phyloP scores from a whole-genome alignment of 805 yeast species.

The Candida sonorensis region DNA sequence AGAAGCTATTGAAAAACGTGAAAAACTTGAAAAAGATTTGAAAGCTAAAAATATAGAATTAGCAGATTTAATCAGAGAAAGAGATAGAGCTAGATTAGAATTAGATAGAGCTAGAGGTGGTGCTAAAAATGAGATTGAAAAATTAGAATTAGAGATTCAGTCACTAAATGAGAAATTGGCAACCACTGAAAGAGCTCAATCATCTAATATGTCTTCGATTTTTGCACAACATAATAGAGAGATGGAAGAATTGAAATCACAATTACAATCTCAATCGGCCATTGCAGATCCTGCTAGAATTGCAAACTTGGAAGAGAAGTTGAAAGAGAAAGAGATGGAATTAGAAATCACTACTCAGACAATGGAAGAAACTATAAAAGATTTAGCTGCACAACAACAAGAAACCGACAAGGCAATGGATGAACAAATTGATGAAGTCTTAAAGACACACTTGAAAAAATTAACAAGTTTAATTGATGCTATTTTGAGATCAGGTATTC shows the following conservation, averaged over 20 bases:
- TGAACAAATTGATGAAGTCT: conserved; percentile 50
- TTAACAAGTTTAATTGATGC: conserved; percentile 58
- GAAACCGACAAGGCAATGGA: conserved; percentile 48
- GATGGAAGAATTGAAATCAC: conserved; percentile 40
- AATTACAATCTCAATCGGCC: conserved; percentile 25
- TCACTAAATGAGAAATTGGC: conserved; percentile 52
- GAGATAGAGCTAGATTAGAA: conserved; percentile 83
- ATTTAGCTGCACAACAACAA: conserved; percentile 42
- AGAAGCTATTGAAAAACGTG: conserved; percentile 80
- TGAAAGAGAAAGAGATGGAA: conserved; percentile 69
- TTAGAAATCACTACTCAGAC: conserved; percentile 73
- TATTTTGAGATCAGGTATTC: conserved; percentile 59
- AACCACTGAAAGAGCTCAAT: conserved; percentile 54
- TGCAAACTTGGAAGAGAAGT: conserved; percentile 33
- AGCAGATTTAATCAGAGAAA: conserved; percentile 82
- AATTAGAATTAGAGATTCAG: conserved; percentile 56
- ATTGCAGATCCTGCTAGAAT: conserved; percentile 18
- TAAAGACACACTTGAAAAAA: conserved; percentile 41
- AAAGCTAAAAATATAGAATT: conserved; percentile 81
- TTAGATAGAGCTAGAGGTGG: conserved; percentile 62
- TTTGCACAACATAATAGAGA: conserved; percentile 60
- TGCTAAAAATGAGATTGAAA: conserved; percentile 59
- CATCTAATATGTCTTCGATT: conserved; percentile 53
- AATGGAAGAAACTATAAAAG: conserved; percentile 63
- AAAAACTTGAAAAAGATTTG: conserved; percentile 72